These are phyloP conservation scores for Fomitopsis pulvina DNA, from an alignment of 768 basidiomycete genomes.

Conservation along the genomic window DNA sequence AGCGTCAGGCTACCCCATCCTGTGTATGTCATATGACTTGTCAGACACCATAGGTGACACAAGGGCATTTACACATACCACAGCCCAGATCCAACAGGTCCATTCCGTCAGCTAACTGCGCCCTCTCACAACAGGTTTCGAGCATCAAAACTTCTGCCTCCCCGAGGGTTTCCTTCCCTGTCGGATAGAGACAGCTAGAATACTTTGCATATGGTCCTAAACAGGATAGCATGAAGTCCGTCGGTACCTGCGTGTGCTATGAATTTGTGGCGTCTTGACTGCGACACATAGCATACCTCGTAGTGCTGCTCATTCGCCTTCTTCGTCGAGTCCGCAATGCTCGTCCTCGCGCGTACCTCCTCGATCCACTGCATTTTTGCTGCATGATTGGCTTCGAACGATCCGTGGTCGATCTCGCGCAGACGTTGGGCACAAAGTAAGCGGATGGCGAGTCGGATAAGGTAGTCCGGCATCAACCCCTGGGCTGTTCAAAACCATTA, in stretches of 20 bases:
- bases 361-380: conserved; percentile 66
- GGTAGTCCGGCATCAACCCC: conserved; percentile 59
- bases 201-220: conserved; percentile 64
- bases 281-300: conserved; percentile 40
- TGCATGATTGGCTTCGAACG: conserved; percentile 52
- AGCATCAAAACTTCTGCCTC: conserved; percentile 64
- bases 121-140: conserved; percentile 60
- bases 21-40: conserved; percentile 16
- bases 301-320: conserved; percentile 77
- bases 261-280: not conserved
- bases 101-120: conserved; percentile 51
- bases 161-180: conserved; percentile 49
- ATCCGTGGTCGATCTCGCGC: conserved; percentile 54
- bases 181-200: conserved; percentile 59
- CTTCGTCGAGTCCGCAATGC: conserved; percentile 55
- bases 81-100: conserved; percentile 67
- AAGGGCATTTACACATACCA: conserved; percentile 29
- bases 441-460: conserved; percentile 41
- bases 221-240: conserved; percentile 57
- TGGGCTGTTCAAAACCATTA: not conserved
- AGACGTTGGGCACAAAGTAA: conserved; percentile 46
- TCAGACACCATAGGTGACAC: not conserved
- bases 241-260: conserved; percentile 38
- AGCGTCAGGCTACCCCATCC: conserved; percentile 70
- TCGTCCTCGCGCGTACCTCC: conserved; percentile 38